Conservation (phyloP, 1,139 yeast genomes). For the Pichia sp. region DNA sequence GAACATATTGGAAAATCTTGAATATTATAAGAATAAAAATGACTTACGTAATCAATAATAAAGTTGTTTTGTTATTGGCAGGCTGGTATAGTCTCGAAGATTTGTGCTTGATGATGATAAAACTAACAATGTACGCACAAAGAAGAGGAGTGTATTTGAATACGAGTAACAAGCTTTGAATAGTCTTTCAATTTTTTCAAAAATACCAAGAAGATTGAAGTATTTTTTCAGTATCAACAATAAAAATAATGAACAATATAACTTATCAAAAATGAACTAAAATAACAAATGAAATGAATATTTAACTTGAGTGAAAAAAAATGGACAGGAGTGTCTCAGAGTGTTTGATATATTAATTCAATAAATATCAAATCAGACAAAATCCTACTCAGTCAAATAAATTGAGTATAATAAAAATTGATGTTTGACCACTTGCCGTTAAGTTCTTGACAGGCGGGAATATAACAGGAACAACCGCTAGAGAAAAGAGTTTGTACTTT, state of each 20-base stretch:
- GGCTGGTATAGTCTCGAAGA: background rate
- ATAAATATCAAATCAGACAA: slow-evolving; percentile 15
- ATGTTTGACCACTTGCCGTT: slow-evolving; percentile 1
- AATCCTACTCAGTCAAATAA: background rate
- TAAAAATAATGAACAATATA: background rate
- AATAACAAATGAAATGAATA: background rate
- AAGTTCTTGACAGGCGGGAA: background rate
- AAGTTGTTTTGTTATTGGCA: background rate
- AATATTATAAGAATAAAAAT: background rate
- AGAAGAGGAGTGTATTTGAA: background rate
- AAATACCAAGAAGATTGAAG: background rate
- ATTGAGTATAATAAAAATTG: background rate
- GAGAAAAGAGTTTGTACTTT: slow-evolving; percentile 4
- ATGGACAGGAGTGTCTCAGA: background rate
- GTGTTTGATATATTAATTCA: slow-evolving; percentile 15
- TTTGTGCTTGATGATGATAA: background rate
- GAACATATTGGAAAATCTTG: background rate
- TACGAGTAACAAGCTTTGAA: too few species aligned
- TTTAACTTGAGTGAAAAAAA: background rate
- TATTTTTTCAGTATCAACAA: background rate
- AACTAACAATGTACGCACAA: background rate
- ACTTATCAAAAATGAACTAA: background rate
- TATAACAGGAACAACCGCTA: slow-evolving; percentile 2
- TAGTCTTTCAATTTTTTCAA: background rate
- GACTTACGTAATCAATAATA: slow-evolving; percentile 3